phyloP scores from a whole-genome alignment of 768 basidiomycete species.

The Austroboletus eburneus region DNA sequence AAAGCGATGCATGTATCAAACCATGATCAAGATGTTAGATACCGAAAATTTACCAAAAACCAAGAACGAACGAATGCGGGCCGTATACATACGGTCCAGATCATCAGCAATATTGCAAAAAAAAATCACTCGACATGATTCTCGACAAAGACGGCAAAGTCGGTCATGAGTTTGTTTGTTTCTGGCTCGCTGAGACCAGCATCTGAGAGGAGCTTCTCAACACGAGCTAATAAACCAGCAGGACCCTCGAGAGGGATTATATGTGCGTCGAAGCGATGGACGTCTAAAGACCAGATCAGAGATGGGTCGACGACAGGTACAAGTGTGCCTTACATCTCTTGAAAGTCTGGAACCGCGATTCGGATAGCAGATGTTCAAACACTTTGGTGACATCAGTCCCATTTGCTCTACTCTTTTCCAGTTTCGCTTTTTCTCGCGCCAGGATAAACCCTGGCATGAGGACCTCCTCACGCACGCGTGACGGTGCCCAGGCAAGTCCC shows the following conservation, averaged over 20 bases:
- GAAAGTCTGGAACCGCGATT: slow-evolving; percentile 38
- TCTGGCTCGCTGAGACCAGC: slow-evolving; percentile 48
- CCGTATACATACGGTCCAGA: background rate
- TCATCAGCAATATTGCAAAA: slow-evolving; percentile 1
- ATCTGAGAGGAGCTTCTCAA: slow-evolving; percentile 54
- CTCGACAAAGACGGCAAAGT: slow-evolving; percentile 56
- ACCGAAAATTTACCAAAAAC: slow-evolving; percentile 24
- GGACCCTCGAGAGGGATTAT: slow-evolving; percentile 74
- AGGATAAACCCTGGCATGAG: slow-evolving; percentile 42
- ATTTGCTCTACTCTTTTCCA: slow-evolving; percentile 12
- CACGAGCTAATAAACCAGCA: slow-evolving; percentile 60
- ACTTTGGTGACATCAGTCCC: slow-evolving; percentile 35
- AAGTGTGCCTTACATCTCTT: slow-evolving; percentile 55
- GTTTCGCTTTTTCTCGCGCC: slow-evolving; percentile 28
- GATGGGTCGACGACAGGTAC: background rate
- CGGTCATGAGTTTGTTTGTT: slow-evolving; percentile 48
- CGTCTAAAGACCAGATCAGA: slow-evolving; percentile 41
- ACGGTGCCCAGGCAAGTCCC: slow-evolving; percentile 70
- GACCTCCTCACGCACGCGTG: slow-evolving; percentile 62
- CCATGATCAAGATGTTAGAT: slow-evolving; percentile 17
- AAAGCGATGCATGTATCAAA: slow-evolving; percentile 14
- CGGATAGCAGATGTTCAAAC: slow-evolving; percentile 34
- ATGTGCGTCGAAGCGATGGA: slow-evolving; percentile 70
- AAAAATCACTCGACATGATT: slow-evolving; percentile 21
- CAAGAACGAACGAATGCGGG: slow-evolving; percentile 12